Base-by-base conservation (phyloP, 129 eudicot species). In the Ambrosia artemisiifolia region DNA sequence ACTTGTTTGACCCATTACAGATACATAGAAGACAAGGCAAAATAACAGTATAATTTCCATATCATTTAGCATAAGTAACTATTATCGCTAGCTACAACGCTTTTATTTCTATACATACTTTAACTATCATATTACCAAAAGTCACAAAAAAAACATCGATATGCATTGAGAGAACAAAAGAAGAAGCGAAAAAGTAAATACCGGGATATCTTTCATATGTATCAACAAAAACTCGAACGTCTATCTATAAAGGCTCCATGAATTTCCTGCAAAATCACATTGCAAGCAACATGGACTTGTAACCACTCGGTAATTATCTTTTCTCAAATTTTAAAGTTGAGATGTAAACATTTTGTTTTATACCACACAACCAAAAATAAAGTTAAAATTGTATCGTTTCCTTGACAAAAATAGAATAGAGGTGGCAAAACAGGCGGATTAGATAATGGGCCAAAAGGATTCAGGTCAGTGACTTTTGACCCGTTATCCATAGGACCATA, bases 191-290 rank as follows among this genome's bases (percentile, higher is more conserved):
- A 70, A 56, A 55, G 71, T 35, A 55, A 64, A 57, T 47, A 73
- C 63, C 38, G 71, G 59, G 40, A 32, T 42, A 67, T 54, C 69
- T 76, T 76, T 74, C 84, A 67, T 79, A 72, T 48, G 14, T 51
- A 67, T 62, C 70, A 51, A 80, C 82, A 75, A 69, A 73, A 78
- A 78, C 61, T 77, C 40, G 68, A 68, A 82, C 72, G 49, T 68
- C 82, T 63, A 73, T 57, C 49, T 40, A 40, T 7, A 40, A 70
- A 75, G 69, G 67, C 76, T 69, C 69, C 73, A 73, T 49, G 82
- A 80, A 79, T 80, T 77, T 79, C 90, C 90, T 85, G 85, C 76
- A 85, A 48, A 65, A 69, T 69, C 61, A 72, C 79, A 59, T 60
- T 24, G 35, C 57, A 50, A 30, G 48, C 42, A 40, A 53, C 30